Percentiles rank a stretch among this genome's conserved stretches.
Conservation (phyloP, 208 protist species). For the Leishmania turanica region DNA sequence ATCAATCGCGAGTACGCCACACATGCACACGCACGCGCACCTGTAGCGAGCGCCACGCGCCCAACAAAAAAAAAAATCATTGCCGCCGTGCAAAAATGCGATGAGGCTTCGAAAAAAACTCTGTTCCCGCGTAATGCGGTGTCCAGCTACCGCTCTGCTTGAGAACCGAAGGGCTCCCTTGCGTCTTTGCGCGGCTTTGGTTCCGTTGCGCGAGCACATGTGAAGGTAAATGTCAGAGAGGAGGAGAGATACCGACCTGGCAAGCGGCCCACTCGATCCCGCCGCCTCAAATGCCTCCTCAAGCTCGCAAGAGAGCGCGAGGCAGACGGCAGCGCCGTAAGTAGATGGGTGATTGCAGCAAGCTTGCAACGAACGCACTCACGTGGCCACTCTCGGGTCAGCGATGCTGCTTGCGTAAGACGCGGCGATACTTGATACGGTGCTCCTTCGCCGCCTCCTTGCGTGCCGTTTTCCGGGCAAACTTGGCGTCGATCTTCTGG, state of each 20-base stretch:
- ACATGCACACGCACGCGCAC: not conserved
- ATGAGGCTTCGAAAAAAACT: not conserved
- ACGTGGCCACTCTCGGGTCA: not conserved
- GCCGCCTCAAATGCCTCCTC: not conserved
- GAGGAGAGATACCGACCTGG: not conserved
- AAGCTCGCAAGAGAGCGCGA: not conserved
- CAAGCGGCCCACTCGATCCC: not conserved
- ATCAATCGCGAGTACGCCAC: not conserved
- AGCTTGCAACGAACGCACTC: not conserved
- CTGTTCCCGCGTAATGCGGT: not conserved
- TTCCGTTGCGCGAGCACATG: not conserved
- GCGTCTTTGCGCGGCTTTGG: not conserved
- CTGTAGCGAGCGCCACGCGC: not conserved
- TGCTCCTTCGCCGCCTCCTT: constrained; percentile 37
- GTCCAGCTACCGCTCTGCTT: not conserved
- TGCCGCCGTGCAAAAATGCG: not conserved
- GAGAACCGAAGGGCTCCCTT: not conserved
- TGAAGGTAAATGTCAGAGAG: not conserved
- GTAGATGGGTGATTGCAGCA: not conserved
- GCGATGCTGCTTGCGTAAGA: constrained; percentile 21
- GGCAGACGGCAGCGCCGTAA: not conserved
- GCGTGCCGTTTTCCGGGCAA: constrained; percentile 36
- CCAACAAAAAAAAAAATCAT: not conserved
- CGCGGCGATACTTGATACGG: constrained; percentile 33
- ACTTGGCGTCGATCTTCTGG: constrained; percentile 39